Evolutionary conservation across 768 basidiomycete species (phyloP), one percentile per base, ranked within the genome.

Genomic region (Xerocomus potaroensis): DNA sequence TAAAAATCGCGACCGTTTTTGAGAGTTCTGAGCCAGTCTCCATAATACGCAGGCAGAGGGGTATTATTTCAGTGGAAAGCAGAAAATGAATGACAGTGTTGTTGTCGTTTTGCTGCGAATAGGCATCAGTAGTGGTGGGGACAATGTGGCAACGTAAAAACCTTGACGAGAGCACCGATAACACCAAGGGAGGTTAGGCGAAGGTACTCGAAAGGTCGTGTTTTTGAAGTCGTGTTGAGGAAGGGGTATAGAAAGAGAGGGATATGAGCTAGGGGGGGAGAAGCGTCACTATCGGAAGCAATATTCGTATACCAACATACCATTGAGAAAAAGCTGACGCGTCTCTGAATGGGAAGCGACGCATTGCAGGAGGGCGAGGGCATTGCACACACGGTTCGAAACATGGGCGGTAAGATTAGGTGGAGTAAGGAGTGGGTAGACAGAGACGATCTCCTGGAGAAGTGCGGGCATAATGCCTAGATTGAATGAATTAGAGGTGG

Each of bases 1-100:
- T 99, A 69, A 99, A 99, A 60, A 99, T 99, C 34, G 96, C 96
- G 36, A 99, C 96, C 1, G 96, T 99, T 72, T 99, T 99, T 48
- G 90, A 92, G 15, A 99, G 80, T 60, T 99, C 96, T 3, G 94
- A 96, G 34, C 96, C 96, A 3, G 96, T 97, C 69, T 99, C 96
- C 96, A 99, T 99, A 67, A 99, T 99, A 43, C 96, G 87, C 41
- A 99, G 81, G 65, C 96, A 99, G 54, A 99, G 86, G 29, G 96
- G 96, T 63, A 99, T 99, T 66, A 99, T 99, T 74, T 99, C 96
- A 44, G 96, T 99, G 4, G 94, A 96, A 36, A 99, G 81, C 34
- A 99, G 78, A 76, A 99, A 99, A 72, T 97, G 95, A 68, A 99
- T 98, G 56, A 99, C 96, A 46, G 95, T 87, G 60, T 84, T 92